These are phyloP conservation scores for Carex pumila DNA, from an alignment of 176 grass and related monocot species.

Conservation along the genomic window DNA sequence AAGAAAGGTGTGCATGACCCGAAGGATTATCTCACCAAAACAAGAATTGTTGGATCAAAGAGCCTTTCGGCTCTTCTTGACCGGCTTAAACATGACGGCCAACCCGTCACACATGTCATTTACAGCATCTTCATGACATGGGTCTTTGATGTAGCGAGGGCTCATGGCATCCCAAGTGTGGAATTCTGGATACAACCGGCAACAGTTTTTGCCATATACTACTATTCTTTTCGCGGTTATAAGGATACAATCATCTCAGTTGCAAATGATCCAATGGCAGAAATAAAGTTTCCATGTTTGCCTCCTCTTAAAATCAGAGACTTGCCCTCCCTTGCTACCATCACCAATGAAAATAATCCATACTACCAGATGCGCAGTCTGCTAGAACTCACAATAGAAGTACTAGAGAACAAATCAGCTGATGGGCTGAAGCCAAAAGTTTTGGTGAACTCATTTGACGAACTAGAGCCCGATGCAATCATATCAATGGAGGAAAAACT, in stretches of 20 bases:
- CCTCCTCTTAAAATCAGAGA: constrained; percentile 39
- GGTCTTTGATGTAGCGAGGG: constrained; percentile 34
- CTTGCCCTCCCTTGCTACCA: constrained; percentile 41
- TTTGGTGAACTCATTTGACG: constrained; percentile 62
- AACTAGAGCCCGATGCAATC: constrained; percentile 39
- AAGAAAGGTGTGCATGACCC: not conserved
- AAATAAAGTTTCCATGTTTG: constrained; percentile 32
- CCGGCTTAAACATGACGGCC: constrained; percentile 19
- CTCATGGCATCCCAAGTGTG: constrained; percentile 23
- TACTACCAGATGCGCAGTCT: constrained; percentile 7
- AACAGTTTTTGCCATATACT: constrained; percentile 38
- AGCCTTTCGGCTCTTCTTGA: constrained; percentile 24
- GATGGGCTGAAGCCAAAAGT: constrained; percentile 22
- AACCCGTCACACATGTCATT: constrained; percentile 33
- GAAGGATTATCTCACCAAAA: constrained; percentile 4
- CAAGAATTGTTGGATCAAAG: not conserved
- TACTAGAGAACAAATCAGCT: not conserved
- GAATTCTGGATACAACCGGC: constrained; percentile 62
- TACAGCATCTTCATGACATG: constrained; percentile 44
- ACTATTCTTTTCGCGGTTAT: constrained; percentile 48
- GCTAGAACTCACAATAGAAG: constrained; percentile 27
- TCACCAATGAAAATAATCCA: constrained; percentile 19
- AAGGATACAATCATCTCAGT: constrained; percentile 16
- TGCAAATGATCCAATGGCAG: constrained; percentile 13
- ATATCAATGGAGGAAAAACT: constrained; percentile 18